phyloP scores from a whole-genome alignment of 108 stramenopile genomes.

The Nitzschia inconspicua region DNA sequence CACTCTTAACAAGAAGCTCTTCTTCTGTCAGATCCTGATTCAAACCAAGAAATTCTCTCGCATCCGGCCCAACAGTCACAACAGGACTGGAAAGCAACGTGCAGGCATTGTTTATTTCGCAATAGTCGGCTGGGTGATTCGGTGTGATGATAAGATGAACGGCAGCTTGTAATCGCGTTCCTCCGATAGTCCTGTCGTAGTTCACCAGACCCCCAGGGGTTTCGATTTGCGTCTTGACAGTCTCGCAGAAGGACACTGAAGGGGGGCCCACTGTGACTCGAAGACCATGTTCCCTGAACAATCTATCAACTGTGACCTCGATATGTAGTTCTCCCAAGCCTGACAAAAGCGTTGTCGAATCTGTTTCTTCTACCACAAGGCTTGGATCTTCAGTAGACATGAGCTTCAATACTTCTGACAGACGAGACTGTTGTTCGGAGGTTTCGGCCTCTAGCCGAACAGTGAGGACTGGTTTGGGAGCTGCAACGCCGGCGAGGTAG shows the following conservation, averaged over 20 bases:
- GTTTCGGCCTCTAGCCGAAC: conserved; percentile 75
- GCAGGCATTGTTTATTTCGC: conserved; percentile 34
- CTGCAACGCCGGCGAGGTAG: conserved; percentile 67
- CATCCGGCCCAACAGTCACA: conserved; percentile 56
- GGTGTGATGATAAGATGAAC: conserved; percentile 58
- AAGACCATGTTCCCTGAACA: conserved; percentile 70
- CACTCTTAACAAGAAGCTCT: conserved; percentile 46
- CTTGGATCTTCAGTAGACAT: conserved; percentile 84
- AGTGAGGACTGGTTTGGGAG: conserved; percentile 89
- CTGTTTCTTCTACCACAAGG: conserved; percentile 77
- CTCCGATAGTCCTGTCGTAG: conserved; percentile 79
- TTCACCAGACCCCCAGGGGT: conserved; percentile 60
- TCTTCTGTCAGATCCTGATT: conserved; percentile 44
- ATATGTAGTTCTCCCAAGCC: conserved; percentile 88
- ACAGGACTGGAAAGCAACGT: conserved; percentile 57
- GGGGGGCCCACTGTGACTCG: conserved; percentile 73
- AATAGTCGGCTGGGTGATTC: not conserved
- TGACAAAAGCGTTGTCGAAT: conserved; percentile 68
- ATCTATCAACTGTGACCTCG: conserved; percentile 78
- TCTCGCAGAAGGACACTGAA: conserved; percentile 81
- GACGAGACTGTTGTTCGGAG: conserved; percentile 53
- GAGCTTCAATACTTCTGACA: conserved; percentile 61
- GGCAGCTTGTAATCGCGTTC: conserved; percentile 63
- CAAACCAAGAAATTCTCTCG: conserved; percentile 56
- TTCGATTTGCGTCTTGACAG: conserved; percentile 52